Evolutionary conservation across 1,284 basidiomycete genomes (phyloP).

Genomic region (Cutaneotrichosporon cutaneum): DNA sequence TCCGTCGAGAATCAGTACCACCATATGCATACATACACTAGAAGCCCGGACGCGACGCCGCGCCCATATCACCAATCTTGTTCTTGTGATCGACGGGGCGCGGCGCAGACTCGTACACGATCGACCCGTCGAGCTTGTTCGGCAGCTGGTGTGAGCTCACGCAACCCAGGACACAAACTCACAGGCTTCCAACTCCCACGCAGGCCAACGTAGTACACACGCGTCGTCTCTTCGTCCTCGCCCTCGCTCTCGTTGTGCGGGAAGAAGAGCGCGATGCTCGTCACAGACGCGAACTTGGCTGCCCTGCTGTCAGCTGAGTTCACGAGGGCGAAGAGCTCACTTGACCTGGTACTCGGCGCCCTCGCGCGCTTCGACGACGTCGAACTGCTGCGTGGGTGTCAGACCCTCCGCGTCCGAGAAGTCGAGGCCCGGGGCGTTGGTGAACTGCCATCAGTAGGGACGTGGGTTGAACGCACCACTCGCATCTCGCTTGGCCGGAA

Average conservation of each 20-base stretch:
- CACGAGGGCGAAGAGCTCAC: constrained; percentile 36
- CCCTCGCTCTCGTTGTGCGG: constrained; percentile 49
- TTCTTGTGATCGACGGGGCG: constrained; percentile 51
- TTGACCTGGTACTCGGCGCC: constrained; percentile 52
- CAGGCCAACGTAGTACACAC: constrained; percentile 49
- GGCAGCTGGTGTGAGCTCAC: constrained; percentile 37
- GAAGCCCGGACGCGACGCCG: constrained; percentile 24
- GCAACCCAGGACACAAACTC: constrained; percentile 21
- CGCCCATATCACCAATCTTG: constrained; percentile 20
- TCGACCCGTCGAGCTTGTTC: constrained; percentile 41
- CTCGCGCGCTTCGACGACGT: constrained; percentile 39
- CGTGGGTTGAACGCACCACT: constrained; percentile 32
- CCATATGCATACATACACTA: constrained; percentile 10
- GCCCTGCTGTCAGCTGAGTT: constrained; percentile 33
- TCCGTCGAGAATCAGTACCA: background rate
- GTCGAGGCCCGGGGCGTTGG: constrained; percentile 47
- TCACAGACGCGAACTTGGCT: constrained; percentile 49
- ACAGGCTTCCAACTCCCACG: constrained; percentile 48
- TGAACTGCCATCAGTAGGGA: constrained; percentile 30
- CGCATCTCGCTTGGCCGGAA: constrained; percentile 42
- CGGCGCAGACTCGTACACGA: constrained; percentile 51
- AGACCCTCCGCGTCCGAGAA: constrained; percentile 47
- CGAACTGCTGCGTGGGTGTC: constrained; percentile 41
- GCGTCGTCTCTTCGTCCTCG: constrained; percentile 50
- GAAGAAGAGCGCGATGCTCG: constrained; percentile 47